Evolutionary conservation across 306 rosid species (phyloP).

Genomic region (Myrica gale): DNA sequence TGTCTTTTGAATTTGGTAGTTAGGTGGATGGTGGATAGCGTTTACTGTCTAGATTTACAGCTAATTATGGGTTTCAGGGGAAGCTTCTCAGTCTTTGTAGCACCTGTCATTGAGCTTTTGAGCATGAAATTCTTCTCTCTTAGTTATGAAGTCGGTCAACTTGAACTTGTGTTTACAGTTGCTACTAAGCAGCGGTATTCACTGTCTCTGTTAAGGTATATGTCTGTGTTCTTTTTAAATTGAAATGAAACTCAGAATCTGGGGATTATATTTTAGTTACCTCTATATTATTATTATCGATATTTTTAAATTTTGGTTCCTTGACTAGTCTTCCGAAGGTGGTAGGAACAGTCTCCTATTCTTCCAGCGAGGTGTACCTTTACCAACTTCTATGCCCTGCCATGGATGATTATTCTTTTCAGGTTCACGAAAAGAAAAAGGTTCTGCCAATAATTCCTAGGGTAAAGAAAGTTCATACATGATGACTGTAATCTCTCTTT

Average conservation of each 20-base stretch:
- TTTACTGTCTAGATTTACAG: conserved; percentile 17
- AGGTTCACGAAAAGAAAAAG: conserved; percentile 41
- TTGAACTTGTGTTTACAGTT: conserved; percentile 18
- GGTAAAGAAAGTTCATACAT: conserved; percentile 44
- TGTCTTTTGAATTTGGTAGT: conserved; percentile 18
- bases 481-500: conserved; percentile 26
- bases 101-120: conserved; percentile 9
- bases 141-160: background rate
- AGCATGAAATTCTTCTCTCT: background rate
- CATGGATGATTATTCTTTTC: conserved; percentile 38
- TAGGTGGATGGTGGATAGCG: conserved; percentile 16
- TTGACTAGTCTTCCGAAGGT: conserved; percentile 33
- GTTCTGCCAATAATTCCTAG: conserved; percentile 9
- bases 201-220: conserved; percentile 18
- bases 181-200: conserved; percentile 16
- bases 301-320: background rate
- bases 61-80: conserved; percentile 6
- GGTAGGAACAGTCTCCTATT: conserved; percentile 18
- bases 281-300: background rate
- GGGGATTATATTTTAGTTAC: background rate
- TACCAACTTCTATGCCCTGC: conserved; percentile 21
- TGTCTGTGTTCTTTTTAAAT: background rate
- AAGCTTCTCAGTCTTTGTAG: conserved; percentile 21
- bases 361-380: conserved; percentile 23
- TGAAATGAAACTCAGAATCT: too few species aligned